Percentiles rank a stretch among this genome's conserved stretches.
Conservation (phyloP, 1,284 basidiomycete genomes). For the Malassezia vespertilionis region DNA sequence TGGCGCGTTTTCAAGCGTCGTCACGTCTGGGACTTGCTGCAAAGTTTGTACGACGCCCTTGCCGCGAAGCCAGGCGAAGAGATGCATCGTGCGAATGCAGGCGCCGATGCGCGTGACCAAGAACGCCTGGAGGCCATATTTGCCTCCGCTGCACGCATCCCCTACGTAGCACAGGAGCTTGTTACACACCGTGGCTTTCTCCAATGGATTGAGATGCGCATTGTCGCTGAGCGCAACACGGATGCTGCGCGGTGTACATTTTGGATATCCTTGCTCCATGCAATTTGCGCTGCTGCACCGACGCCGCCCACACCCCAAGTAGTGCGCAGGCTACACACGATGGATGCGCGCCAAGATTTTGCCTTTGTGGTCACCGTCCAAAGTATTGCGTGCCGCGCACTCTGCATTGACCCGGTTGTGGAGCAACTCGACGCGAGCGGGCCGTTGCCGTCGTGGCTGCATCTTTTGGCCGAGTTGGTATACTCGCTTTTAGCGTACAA, state of each 20-base stretch:
- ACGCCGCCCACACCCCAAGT: slow-evolving; percentile 11
- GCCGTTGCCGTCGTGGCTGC: too few relatives aligned
- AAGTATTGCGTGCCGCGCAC: slow-evolving; percentile 9
- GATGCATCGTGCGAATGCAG: not conserved
- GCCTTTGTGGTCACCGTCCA: slow-evolving; percentile 15
- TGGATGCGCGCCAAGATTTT: slow-evolving; percentile 19
- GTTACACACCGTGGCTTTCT: slow-evolving; percentile 23
- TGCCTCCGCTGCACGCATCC: slow-evolving; percentile 15
- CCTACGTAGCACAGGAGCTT: slow-evolving; percentile 23
- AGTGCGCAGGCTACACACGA: slow-evolving; percentile 15
- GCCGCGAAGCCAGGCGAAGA: not conserved
- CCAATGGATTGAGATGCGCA: slow-evolving; percentile 29
- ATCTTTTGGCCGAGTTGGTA: too few relatives aligned
- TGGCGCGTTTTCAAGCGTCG: slow-evolving; percentile 70
- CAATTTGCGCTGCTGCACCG: too few relatives aligned
- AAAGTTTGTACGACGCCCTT: slow-evolving; percentile 59
- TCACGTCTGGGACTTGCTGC: slow-evolving; percentile 75
- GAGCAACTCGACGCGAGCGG: too few relatives aligned
- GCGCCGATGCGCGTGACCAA: not conserved
- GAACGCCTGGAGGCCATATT: slow-evolving; percentile 13
- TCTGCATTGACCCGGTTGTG: too few relatives aligned
- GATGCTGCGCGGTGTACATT: not conserved
- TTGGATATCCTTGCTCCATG: not conserved
- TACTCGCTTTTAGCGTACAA: too few relatives aligned
- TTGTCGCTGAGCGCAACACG: slow-evolving; percentile 8